phyloP scores from a whole-genome alignment of 345 rosid genomes.

The Eucalyptus coolabah region DNA sequence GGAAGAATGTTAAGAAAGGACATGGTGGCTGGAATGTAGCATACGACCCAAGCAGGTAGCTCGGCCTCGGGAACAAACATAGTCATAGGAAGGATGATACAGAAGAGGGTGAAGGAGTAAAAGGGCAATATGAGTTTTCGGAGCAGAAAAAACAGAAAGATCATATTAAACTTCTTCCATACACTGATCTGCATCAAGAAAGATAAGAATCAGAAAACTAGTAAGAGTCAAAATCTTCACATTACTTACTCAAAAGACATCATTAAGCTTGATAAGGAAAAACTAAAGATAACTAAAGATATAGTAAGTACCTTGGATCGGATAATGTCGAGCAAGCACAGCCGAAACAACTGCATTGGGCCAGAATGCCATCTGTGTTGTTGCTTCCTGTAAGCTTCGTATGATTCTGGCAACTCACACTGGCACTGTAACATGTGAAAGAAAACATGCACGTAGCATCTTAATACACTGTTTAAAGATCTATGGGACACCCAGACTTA shows the following conservation, averaged over 20 bases:
- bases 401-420: slow-evolving; percentile 47
- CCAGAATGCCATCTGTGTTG: slow-evolving; percentile 56
- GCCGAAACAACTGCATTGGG: slow-evolving; percentile 47
- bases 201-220: not conserved
- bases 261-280: not conserved
- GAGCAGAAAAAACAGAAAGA: slow-evolving; percentile 40
- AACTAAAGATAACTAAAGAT: not conserved
- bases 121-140: slow-evolving; percentile 40
- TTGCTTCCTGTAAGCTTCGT: slow-evolving; percentile 45
- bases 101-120: slow-evolving; percentile 46
- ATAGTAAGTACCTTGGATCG: slow-evolving; percentile 23
- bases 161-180: slow-evolving; percentile 40
- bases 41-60: slow-evolving; percentile 43
- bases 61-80: slow-evolving; percentile 48
- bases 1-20: slow-evolving; percentile 48
- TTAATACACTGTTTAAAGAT: not conserved
- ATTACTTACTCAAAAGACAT: not conserved
- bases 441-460: not conserved
- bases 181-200: slow-evolving; percentile 21
- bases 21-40: slow-evolving; percentile 51
- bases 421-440: slow-evolving; percentile 20
- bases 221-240: not conserved
- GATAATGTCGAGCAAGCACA: slow-evolving; percentile 27
- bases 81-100: slow-evolving; percentile 47
- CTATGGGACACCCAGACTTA: not conserved